Evolutionary conservation across 495 filamentous ascomycete species (phyloP).

Genomic region (Hapsidospora chrysogenum): DNA sequence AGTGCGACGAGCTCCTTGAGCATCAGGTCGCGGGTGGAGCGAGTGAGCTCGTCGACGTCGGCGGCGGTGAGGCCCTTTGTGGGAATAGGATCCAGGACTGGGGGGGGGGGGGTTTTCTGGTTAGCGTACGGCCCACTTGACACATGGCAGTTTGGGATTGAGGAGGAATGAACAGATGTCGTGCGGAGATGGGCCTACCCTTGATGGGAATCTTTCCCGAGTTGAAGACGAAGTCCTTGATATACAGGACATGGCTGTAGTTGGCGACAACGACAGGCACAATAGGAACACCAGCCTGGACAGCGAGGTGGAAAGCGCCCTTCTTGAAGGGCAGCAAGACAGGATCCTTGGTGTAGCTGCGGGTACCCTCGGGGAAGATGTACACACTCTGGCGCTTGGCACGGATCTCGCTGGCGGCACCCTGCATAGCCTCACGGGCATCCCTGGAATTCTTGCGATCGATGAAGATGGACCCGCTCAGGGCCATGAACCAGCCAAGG

Average conservation of each 20-base stretch:
- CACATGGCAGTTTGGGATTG: not conserved
- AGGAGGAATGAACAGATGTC: not conserved
- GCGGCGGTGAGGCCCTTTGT: constrained; percentile 60
- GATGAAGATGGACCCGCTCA: constrained; percentile 86
- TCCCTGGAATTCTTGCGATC: constrained; percentile 67
- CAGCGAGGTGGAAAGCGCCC: constrained; percentile 89
- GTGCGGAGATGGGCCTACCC: constrained; percentile 32
- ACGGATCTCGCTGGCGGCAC: constrained; percentile 66
- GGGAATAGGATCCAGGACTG: constrained; percentile 70
- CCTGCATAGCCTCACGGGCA: constrained; percentile 72
- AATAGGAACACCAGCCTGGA: constrained; percentile 85
- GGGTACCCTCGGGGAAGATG: constrained; percentile 88
- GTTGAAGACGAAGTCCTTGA: constrained; percentile 51
- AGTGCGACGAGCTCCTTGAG: constrained; percentile 52
- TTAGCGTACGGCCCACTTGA: not conserved
- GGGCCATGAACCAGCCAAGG: constrained; percentile 90
- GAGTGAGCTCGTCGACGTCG: constrained; percentile 70
- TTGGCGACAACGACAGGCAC: constrained; percentile 78
- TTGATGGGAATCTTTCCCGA: constrained; percentile 64
- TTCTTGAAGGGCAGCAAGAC: constrained; percentile 88
- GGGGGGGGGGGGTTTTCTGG: constrained; percentile 3
- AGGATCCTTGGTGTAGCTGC: constrained; percentile 71
- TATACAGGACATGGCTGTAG: constrained; percentile 68
- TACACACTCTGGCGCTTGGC: constrained; percentile 68
- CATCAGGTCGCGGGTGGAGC: constrained; percentile 61